phyloP scores from a whole-genome alignment of 2,329 filamentous ascomycete genomes.

The Lecanicillium sp. region DNA sequence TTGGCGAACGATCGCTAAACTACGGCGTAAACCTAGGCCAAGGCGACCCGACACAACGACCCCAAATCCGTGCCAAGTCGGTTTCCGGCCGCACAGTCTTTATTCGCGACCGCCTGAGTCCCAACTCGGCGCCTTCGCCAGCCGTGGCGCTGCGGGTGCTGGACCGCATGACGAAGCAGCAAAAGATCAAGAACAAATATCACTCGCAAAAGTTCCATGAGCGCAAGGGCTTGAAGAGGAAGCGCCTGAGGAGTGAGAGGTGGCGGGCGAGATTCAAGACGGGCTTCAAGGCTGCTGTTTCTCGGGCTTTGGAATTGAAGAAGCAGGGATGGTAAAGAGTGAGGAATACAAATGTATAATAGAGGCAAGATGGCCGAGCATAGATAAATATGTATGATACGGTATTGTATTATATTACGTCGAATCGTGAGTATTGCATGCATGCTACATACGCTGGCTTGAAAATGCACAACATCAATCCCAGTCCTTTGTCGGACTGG shows the following conservation, averaged over 20 bases:
- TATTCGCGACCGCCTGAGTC: conserved; percentile 19
- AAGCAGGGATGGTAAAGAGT: conserved; percentile 66
- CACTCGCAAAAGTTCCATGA: conserved; percentile 63
- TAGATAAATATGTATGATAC: conserved; percentile 4
- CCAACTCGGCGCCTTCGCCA: conserved; percentile 28
- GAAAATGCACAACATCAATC: too few relatives aligned
- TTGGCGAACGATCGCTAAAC: conserved; percentile 21
- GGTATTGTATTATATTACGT: too few relatives aligned
- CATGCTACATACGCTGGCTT: too few relatives aligned
- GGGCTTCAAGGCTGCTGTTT: conserved; percentile 57
- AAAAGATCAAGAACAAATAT: conserved; percentile 50
- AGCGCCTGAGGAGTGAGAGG: conserved; percentile 61
- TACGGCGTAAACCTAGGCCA: conserved; percentile 14
- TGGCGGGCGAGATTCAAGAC: conserved; percentile 62
- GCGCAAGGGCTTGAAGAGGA: conserved; percentile 66
- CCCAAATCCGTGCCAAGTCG: conserved; percentile 33
- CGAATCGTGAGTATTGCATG: too few relatives aligned
- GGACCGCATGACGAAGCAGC: conserved; percentile 32
- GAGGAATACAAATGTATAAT: not conserved
- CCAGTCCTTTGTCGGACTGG: conserved; percentile 35
- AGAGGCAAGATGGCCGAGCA: not conserved
- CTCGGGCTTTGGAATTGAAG: conserved; percentile 59
- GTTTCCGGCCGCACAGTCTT: conserved; percentile 32
- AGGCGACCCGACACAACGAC: conserved; percentile 17
- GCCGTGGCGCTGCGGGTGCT: conserved; percentile 36